These are phyloP conservation scores for Tetracladium marchalianum DNA, from an alignment of 495 filamentous ascomycete species.

Conservation along the genomic window DNA sequence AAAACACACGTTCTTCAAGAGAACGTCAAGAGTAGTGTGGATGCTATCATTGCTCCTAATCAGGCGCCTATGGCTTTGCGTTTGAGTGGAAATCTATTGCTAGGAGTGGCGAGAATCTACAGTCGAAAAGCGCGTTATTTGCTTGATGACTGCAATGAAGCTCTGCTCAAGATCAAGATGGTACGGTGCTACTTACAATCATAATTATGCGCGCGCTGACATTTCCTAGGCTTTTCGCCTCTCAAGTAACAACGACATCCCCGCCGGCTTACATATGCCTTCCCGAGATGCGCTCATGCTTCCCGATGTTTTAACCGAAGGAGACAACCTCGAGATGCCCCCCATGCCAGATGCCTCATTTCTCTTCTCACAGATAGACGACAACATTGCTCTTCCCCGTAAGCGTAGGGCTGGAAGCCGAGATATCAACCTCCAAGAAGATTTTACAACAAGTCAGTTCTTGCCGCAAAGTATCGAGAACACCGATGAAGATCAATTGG, in stretches of 20 bases:
- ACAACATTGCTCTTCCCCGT: slow-evolving; percentile 40
- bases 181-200: slow-evolving; percentile 36
- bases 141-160: slow-evolving; percentile 94
- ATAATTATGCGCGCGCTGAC: slow-evolving; percentile 20
- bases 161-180: slow-evolving; percentile 96
- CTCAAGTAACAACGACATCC: slow-evolving; percentile 70
- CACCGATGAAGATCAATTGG: slow-evolving; percentile 37
- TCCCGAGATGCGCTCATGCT: slow-evolving; percentile 66
- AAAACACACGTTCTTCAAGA: slow-evolving; percentile 90
- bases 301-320: slow-evolving; percentile 80
- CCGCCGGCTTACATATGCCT: slow-evolving; percentile 49
- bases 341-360: slow-evolving; percentile 64
- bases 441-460: slow-evolving; percentile 54
- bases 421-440: slow-evolving; percentile 52
- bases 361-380: slow-evolving; percentile 56
- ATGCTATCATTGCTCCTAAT: slow-evolving; percentile 85
- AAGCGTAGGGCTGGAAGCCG: slow-evolving; percentile 50
- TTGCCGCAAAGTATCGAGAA: slow-evolving; percentile 52
- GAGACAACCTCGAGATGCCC: slow-evolving; percentile 63
- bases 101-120: slow-evolving; percentile 96
- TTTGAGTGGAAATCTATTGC: slow-evolving; percentile 82
- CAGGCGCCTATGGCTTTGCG: slow-evolving; percentile 93
- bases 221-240: slow-evolving; percentile 59
- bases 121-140: slow-evolving; percentile 94
- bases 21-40: slow-evolving; percentile 85